These are phyloP conservation scores for Cordyceps tenuipes DNA, from an alignment of 2,329 filamentous ascomycete genomes.

Conservation along the genomic window DNA sequence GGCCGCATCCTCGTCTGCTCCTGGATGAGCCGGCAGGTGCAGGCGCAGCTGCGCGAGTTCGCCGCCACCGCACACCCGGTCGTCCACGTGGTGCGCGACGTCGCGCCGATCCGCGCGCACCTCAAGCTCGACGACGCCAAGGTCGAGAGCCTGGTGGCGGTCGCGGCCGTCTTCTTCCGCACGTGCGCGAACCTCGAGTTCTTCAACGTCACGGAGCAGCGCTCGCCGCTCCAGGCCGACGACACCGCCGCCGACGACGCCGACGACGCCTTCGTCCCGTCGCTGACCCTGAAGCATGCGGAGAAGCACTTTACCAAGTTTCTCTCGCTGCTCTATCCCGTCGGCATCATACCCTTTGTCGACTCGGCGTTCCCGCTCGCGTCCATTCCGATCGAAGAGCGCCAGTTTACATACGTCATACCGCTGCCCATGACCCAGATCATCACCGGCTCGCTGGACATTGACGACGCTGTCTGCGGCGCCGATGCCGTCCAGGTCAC, in stretches of 20 bases:
- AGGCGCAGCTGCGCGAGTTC: constrained; percentile 53
- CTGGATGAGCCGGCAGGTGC: constrained; percentile 57
- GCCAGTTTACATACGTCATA: constrained; percentile 59
- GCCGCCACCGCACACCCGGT: constrained; percentile 57
- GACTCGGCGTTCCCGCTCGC: constrained; percentile 60
- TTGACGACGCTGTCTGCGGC: constrained; percentile 10
- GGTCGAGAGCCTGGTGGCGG: constrained; percentile 49
- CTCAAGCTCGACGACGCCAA: constrained; percentile 47
- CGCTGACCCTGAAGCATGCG: constrained; percentile 58
- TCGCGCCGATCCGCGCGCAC: constrained; percentile 55
- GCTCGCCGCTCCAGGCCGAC: constrained; percentile 12
- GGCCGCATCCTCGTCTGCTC: constrained; percentile 65
- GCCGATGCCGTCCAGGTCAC: constrained; percentile 5
- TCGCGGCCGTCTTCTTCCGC: constrained; percentile 50
- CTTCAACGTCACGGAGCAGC: constrained; percentile 63
- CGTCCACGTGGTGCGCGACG: constrained; percentile 60
- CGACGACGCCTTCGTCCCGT: constrained; percentile 42
- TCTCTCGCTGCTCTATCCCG: constrained; percentile 50
- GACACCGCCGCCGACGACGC: constrained; percentile 16
- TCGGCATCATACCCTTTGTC: constrained; percentile 46
- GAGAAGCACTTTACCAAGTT: constrained; percentile 65
- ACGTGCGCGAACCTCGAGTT: constrained; percentile 68
- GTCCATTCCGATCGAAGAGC: constrained; percentile 49
- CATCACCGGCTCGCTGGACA: constrained; percentile 42
- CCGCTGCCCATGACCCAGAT: constrained; percentile 52